Evolutionary conservation across 2,329 filamentous ascomycete species (phyloP).

Genomic region (Sporothrix pseudoabietina): DNA sequence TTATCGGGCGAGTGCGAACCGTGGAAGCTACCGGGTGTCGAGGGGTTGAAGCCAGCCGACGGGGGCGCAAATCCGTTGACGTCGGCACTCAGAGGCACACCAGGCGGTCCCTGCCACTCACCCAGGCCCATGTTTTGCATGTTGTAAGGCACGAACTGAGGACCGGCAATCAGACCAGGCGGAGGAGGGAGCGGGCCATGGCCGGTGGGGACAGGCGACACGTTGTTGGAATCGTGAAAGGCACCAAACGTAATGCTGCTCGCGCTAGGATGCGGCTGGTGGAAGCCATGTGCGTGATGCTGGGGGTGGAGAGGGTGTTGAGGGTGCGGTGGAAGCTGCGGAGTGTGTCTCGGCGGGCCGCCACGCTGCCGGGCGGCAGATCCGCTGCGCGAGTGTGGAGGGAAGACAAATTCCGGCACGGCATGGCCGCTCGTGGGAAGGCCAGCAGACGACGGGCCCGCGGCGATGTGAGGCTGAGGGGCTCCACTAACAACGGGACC

Average conservation of each 20-base stretch:
- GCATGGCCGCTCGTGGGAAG: slow-evolving; percentile 22
- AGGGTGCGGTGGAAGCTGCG: background rate
- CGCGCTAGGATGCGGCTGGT: slow-evolving; percentile 58
- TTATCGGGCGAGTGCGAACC: slow-evolving; percentile 52
- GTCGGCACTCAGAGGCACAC: slow-evolving; percentile 5
- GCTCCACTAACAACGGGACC: background rate
- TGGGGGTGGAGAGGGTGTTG: slow-evolving; percentile 17
- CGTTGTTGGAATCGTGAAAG: slow-evolving; percentile 57
- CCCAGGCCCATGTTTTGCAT: slow-evolving; percentile 25
- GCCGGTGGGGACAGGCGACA: slow-evolving; percentile 56
- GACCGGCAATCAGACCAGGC: slow-evolving; percentile 41
- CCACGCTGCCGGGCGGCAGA: slow-evolving; percentile 16
- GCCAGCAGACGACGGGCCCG: slow-evolving; percentile 2
- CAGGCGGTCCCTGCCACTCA: slow-evolving; percentile 32
- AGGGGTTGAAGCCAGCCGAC: slow-evolving; percentile 52
- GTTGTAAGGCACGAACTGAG: slow-evolving; percentile 25
- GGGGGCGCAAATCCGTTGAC: slow-evolving; percentile 33
- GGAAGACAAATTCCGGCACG: slow-evolving; percentile 26
- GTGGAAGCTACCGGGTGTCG: slow-evolving; percentile 63
- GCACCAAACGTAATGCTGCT: slow-evolving; percentile 60
- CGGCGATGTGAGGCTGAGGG: background rate
- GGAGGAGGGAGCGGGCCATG: slow-evolving; percentile 41
- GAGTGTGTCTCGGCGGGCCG: slow-evolving; percentile 20
- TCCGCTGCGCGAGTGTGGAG: slow-evolving; percentile 20
- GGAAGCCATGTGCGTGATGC: slow-evolving; percentile 39